Evolutionary conservation across 2,329 filamentous ascomycete species (phyloP).

Genomic region (Monascus ruber): DNA sequence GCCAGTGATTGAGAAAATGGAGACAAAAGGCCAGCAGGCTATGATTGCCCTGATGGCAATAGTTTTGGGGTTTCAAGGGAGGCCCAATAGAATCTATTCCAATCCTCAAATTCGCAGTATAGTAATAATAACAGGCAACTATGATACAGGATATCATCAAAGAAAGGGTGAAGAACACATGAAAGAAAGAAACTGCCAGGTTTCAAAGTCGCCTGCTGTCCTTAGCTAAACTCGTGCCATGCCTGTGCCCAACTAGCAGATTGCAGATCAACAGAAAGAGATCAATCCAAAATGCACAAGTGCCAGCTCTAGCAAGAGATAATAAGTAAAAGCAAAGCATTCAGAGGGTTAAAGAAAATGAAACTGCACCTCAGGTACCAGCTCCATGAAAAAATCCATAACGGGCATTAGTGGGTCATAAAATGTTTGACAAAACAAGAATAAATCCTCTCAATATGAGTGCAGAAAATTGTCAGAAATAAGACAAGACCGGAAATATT

Average conservation of each 20-base stretch:
- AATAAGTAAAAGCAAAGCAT: too few relatives aligned
- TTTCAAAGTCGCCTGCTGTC: conserved; percentile 6
- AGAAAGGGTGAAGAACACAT: conserved; percentile 1
- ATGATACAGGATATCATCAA: not conserved
- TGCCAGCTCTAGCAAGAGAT: too few relatives aligned
- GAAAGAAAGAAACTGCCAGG: conserved; percentile 7
- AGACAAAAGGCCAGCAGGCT: too few relatives aligned
- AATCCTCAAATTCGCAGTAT: not conserved
- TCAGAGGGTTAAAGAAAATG: conserved; percentile 1
- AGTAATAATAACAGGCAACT: not conserved
- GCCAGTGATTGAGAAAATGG: too few relatives aligned
- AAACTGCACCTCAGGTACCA: conserved; percentile 6
- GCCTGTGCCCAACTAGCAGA: too few relatives aligned
- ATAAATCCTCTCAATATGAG: not conserved
- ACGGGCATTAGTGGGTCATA: conserved; percentile 6
- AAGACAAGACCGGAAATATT: not conserved
- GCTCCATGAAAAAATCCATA: conserved; percentile 4
- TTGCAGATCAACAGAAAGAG: too few relatives aligned
- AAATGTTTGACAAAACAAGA: not conserved
- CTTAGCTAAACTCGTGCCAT: conserved; percentile 5
- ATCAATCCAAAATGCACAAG: too few relatives aligned
- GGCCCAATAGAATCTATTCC: not conserved
- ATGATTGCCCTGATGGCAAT: too few relatives aligned
- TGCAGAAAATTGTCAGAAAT: not conserved
- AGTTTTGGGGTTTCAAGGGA: not conserved